Evolutionary conservation across 345 rosid genomes (phyloP).

Genomic region (Lumnitzera racemosa): DNA sequence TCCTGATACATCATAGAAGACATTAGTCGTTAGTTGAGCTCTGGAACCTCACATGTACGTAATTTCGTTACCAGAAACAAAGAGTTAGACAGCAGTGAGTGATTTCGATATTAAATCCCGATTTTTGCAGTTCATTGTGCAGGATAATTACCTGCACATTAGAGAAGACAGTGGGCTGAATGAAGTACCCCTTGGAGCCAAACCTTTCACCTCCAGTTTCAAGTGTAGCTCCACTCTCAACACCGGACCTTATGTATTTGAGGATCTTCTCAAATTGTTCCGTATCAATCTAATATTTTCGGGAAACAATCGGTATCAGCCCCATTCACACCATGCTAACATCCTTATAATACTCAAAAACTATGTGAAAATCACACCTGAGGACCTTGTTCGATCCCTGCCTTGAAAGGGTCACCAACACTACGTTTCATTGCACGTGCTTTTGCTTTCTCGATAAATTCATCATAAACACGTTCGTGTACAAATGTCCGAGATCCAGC

Average conservation of each 20-base stretch:
- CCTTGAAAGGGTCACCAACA: constrained; percentile 90
- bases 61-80: too few species aligned
- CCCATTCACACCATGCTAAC: too few species aligned
- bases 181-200: constrained; percentile 70
- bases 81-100: too few species aligned
- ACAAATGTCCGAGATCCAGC: constrained; percentile 97
- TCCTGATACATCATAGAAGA: constrained; percentile 34
- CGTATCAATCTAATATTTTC: constrained; percentile 47
- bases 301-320: not conserved
- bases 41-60: too few species aligned
- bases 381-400: constrained; percentile 86
- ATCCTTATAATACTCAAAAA: too few species aligned
- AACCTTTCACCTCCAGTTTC: constrained; percentile 76
- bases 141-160: constrained; percentile 47
- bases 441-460: constrained; percentile 82
- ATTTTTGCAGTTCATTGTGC: too few species aligned
- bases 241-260: constrained; percentile 56
- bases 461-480: constrained; percentile 74
- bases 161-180: constrained; percentile 97
- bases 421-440: constrained; percentile 54
- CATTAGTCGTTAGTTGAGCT: too few species aligned
- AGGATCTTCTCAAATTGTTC: constrained; percentile 69
- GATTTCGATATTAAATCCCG: too few species aligned
- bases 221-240: constrained; percentile 82
- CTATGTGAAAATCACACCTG: constrained; percentile 43